Percentiles rank a stretch among this genome's conserved stretches.
Conservation (phyloP, 2,329 filamentous ascomycete genomes). For the Rutstroemia sp. region DNA sequence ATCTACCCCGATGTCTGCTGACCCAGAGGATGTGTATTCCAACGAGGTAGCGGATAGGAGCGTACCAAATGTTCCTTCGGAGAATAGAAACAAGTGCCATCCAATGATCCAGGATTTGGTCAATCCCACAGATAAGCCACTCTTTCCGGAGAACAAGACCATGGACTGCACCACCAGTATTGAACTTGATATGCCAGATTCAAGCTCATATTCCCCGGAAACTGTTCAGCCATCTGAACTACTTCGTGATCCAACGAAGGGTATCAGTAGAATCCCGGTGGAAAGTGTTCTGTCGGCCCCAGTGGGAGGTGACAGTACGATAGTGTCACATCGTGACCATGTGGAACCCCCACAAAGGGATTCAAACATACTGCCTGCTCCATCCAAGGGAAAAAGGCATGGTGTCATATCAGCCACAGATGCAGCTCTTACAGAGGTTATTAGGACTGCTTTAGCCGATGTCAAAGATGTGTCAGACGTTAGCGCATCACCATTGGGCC, state of each 20-base stretch:
- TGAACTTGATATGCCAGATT: constrained; percentile 8
- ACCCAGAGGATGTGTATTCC: constrained; percentile 5
- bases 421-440: constrained; percentile 19
- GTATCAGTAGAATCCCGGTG: constrained; percentile 13
- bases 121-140: constrained; percentile 11
- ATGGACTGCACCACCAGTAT: background rate
- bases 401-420: constrained; percentile 19
- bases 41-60: background rate
- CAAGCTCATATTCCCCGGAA: constrained; percentile 12
- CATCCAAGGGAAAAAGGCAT: constrained; percentile 20
- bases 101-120: constrained; percentile 16
- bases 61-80: constrained; percentile 1
- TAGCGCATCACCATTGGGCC: constrained; percentile 7
- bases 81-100: constrained; percentile 13
- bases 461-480: constrained; percentile 9
- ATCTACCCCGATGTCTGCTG: background rate
- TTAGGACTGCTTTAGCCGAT: constrained; percentile 19
- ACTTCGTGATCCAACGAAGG: constrained; percentile 10
- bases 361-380: constrained; percentile 1
- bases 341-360: constrained; percentile 7
- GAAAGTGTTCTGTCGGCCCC: constrained; percentile 17
- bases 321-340: constrained; percentile 8
- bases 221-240: constrained; percentile 23
- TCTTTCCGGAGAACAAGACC: constrained; percentile 6
- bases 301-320: constrained; percentile 14